Evolutionary conservation across 2,329 filamentous ascomycete species (phyloP).

Genomic region (Xylariaceae sp.): DNA sequence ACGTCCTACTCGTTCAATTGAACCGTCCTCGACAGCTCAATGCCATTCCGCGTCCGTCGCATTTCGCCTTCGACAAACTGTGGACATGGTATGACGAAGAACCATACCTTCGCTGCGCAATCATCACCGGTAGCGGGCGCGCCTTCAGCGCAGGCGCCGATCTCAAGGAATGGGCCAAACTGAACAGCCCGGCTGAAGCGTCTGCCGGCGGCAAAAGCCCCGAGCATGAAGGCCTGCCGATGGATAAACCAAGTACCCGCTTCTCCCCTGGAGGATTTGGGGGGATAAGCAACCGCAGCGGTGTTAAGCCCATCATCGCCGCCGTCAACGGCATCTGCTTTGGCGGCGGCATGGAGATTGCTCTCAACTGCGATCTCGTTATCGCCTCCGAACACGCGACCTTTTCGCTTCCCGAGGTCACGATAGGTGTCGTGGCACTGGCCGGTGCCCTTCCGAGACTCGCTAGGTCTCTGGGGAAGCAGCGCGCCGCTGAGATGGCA

Average conservation of each 20-base stretch:
- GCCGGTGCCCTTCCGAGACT: conserved; percentile 70
- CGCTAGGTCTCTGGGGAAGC: conserved; percentile 62
- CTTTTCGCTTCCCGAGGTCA: conserved; percentile 71
- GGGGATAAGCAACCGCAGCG: conserved; percentile 62
- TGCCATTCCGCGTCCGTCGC: conserved; percentile 49
- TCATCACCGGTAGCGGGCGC: conserved; percentile 61
- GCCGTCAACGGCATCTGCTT: conserved; percentile 74
- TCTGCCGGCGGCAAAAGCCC: not conserved
- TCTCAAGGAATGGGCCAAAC: conserved; percentile 60
- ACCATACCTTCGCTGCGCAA: conserved; percentile 57
- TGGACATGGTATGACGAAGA: conserved; percentile 64
- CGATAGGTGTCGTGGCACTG: conserved; percentile 66
- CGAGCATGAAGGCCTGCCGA: conserved; percentile 10
- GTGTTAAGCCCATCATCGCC: conserved; percentile 73
- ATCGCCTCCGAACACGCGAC: conserved; percentile 56
- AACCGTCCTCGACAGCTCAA: conserved; percentile 59
- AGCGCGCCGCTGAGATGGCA: conserved; percentile 69
- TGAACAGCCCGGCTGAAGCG: conserved; percentile 4
- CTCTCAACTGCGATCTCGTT: conserved; percentile 70
- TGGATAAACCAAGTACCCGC: conserved; percentile 19
- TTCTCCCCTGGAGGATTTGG: conserved; percentile 57
- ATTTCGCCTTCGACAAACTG: conserved; percentile 47
- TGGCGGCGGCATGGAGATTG: conserved; percentile 76
- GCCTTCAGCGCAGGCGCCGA: conserved; percentile 70
- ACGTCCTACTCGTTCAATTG: conserved; percentile 59